Evolutionary conservation across 1,139 yeast species (phyloP).

Genomic region (Pichia terricola): DNA sequence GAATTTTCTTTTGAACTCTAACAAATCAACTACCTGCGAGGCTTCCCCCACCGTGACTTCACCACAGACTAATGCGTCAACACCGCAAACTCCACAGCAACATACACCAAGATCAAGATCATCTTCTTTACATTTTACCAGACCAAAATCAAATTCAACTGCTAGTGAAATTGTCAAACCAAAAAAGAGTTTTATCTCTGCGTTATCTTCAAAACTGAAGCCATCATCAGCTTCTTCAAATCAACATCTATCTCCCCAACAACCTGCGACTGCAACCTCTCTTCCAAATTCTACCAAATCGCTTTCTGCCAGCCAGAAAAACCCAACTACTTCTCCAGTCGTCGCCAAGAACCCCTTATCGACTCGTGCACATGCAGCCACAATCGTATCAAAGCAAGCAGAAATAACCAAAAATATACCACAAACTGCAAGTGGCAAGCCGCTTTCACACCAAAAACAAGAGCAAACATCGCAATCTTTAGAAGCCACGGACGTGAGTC

Average conservation of each 20-base stretch:
- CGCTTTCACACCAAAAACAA: not conserved
- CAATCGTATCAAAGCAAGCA: not conserved
- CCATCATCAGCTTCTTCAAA: conserved; percentile 2
- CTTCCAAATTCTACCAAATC: not conserved
- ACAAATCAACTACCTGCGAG: not conserved
- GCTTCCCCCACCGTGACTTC: too few species aligned
- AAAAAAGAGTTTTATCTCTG: conserved; percentile 25
- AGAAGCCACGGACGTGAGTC: not conserved
- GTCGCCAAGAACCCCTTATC: not conserved
- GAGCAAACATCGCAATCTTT: not conserved
- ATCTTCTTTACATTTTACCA: conserved; percentile 11
- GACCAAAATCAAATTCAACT: conserved; percentile 5
- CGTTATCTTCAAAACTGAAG: conserved; percentile 44
- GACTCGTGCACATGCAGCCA: not conserved
- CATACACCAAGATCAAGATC: conserved; percentile 11
- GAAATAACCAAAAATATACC: too few species aligned
- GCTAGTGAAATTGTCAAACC: conserved; percentile 9
- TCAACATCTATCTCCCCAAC: not conserved
- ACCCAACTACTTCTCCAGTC: not conserved
- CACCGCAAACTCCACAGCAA: not conserved
- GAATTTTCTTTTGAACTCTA: not conserved
- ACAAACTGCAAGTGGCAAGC: too few species aligned
- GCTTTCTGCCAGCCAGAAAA: too few species aligned
- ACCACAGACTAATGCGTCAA: not conserved
- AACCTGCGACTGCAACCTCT: not conserved